phyloP scores from a whole-genome alignment of 2,329 filamentous ascomycete species.

The Didymella arachidicola region DNA sequence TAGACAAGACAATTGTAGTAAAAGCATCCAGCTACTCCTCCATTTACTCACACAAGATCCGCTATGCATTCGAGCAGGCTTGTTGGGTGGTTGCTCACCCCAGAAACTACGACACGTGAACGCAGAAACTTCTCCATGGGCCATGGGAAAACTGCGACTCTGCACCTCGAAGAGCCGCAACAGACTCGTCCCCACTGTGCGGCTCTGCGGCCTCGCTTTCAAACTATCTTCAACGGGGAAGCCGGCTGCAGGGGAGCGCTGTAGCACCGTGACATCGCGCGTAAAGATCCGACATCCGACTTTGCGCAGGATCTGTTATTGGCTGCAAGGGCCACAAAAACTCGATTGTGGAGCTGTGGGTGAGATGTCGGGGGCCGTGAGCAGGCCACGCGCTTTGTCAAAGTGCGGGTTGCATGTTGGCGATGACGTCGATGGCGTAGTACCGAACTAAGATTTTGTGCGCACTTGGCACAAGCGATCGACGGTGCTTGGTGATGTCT shows the following conservation, averaged over 20 bases:
- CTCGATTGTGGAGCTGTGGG: slow-evolving; percentile 12
- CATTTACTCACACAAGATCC: no score
- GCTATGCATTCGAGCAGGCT: no score
- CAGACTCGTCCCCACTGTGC: not conserved
- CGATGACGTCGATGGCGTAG: slow-evolving; percentile 15
- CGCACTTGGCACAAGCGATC: slow-evolving; percentile 19
- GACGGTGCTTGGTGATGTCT: slow-evolving; percentile 15
- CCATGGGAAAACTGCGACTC: not conserved
- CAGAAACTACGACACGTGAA: no score
- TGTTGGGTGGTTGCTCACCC: no score
- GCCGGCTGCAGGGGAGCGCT: not conserved
- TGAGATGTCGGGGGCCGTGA: slow-evolving; percentile 19
- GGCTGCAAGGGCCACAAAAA: not conserved
- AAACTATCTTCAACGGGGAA: slow-evolving; percentile 1
- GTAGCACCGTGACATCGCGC: slow-evolving; percentile 6
- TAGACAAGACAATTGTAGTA: no score
- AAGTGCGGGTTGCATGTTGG: not conserved
- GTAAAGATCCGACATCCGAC: not conserved
- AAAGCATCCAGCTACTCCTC: no score
- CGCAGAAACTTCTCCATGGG: not conserved
- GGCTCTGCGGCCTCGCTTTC: slow-evolving; percentile 15
- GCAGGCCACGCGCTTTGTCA: slow-evolving; percentile 1
- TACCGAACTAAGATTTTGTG: slow-evolving; percentile 16
- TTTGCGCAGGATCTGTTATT: not conserved
- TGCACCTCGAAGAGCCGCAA: not conserved